Evolutionary conservation across 23 red algal genomes (phyloP).

Genomic region (Gracilariopsis chorda): DNA sequence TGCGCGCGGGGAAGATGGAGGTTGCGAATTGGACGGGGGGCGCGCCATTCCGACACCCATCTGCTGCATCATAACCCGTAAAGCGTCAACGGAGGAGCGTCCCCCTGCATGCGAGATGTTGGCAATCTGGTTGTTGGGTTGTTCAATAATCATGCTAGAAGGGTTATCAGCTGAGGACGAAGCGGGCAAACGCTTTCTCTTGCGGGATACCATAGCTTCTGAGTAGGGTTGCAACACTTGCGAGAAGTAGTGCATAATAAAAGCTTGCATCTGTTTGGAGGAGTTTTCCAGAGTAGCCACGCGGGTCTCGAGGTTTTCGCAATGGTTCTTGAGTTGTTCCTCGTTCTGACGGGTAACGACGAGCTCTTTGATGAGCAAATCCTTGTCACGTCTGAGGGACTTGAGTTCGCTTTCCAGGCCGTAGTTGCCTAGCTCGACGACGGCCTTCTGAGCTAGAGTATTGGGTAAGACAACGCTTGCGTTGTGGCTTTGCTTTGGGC

Average conservation of each 20-base stretch:
- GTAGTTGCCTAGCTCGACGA: constrained; percentile 95
- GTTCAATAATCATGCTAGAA: constrained; percentile 7
- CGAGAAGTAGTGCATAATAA: constrained; percentile 89
- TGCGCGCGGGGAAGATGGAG: not conserved
- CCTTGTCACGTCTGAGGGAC: constrained; percentile 82
- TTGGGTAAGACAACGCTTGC: not conserved
- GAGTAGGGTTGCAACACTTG: constrained; percentile 67
- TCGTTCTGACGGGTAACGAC: constrained; percentile 84
- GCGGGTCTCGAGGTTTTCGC: constrained; percentile 72
- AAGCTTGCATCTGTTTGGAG: constrained; percentile 84
- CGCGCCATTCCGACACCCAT: constrained; percentile 16
- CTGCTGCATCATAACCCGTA: constrained; percentile 69
- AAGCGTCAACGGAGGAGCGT: constrained; percentile 19
- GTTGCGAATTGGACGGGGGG: not conserved
- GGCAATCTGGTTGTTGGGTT: not conserved
- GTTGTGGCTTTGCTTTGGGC: constrained; percentile 31
- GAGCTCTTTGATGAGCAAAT: constrained; percentile 86
- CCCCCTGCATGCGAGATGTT: not conserved
- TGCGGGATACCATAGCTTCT: constrained; percentile 62
- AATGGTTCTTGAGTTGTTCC: constrained; percentile 72
- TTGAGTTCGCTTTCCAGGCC: constrained; percentile 78
- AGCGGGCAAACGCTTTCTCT: constrained; percentile 67
- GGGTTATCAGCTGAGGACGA: not conserved
- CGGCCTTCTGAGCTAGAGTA: constrained; percentile 37
- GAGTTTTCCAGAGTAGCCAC: constrained; percentile 73